Conservation (phyloP, 768 basidiomycete genomes). For the Russula olivacea region DNA sequence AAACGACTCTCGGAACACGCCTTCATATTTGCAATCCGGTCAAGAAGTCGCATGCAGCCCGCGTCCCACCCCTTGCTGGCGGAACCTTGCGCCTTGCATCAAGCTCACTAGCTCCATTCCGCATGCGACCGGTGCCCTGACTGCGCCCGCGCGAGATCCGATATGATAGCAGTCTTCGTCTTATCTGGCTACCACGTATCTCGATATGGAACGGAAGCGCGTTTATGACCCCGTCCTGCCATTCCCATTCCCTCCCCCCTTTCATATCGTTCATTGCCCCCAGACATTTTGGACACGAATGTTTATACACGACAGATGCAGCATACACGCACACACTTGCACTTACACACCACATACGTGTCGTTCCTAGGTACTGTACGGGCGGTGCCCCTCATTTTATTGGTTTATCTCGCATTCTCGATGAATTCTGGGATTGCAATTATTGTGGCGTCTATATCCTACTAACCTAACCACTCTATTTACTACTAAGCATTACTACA, state of each 20-base stretch:
- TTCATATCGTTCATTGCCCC: background rate
- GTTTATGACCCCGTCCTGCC: background rate
- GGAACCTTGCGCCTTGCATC: background rate
- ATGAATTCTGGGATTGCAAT: background rate
- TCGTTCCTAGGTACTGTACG: constrained; percentile 4
- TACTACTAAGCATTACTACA: background rate
- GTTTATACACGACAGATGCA: background rate
- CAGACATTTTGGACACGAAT: constrained; percentile 3
- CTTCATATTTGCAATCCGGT: background rate
- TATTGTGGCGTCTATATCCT: constrained; percentile 13
- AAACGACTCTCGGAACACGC: background rate
- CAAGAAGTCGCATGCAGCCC: background rate
- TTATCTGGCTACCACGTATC: background rate
- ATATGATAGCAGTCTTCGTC: background rate
- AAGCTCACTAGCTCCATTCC: constrained; percentile 6
- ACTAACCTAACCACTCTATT: background rate
- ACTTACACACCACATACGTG: background rate
- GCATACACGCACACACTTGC: background rate
- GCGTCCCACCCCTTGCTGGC: background rate
- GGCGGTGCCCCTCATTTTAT: constrained; percentile 7
- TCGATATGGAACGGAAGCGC: constrained; percentile 5
- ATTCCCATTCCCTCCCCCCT: background rate
- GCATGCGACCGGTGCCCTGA: background rate
- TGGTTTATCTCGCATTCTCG: constrained; percentile 1
- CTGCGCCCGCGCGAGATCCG: constrained; percentile 14